Percentiles rank a stretch among this genome's conserved stretches.
phyloP scores from a whole-genome alignment of 441 rosid species.

The Aquilaria agallochum region DNA sequence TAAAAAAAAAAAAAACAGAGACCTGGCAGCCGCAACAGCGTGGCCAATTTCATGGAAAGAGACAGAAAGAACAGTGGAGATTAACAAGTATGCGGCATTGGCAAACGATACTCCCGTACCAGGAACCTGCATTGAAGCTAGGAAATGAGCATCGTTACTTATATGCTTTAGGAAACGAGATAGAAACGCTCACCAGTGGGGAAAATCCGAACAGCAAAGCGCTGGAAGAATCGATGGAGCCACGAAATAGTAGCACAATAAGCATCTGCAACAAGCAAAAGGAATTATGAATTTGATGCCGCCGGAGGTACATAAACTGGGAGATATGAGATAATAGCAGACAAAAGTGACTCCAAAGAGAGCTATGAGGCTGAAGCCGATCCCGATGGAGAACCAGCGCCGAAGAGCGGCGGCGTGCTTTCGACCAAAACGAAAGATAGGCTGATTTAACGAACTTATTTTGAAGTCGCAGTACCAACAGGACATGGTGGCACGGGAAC shows the following conservation, averaged over 20 bases:
- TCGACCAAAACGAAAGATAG: constrained; percentile 61
- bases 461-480: constrained; percentile 75
- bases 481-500: constrained; percentile 24
- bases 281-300: background rate
- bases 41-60: constrained; percentile 81
- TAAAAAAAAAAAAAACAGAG: constrained; percentile 7
- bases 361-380: constrained; percentile 62
- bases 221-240: constrained; percentile 18
- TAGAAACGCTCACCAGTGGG: constrained; percentile 20
- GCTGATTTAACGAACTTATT: constrained; percentile 42
- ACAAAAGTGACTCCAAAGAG: constrained; percentile 40
- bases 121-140: constrained; percentile 29
- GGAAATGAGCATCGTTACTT: background rate
- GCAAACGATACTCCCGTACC: constrained; percentile 40
- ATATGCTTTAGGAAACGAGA: background rate
- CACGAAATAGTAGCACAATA: constrained; percentile 27
- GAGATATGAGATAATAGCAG: constrained; percentile 10
- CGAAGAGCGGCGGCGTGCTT: constrained; percentile 40
- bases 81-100: constrained; percentile 39
- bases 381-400: constrained; percentile 82
- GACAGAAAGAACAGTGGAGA: constrained; percentile 72
- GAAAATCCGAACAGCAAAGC: constrained; percentile 37
- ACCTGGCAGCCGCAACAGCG: constrained; percentile 71
- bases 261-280: constrained; percentile 28
- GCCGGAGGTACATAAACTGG: constrained; percentile 15